Conservation (phyloP, 1,284 basidiomycete genomes). For the Fomitiporia mediterranea region DNA sequence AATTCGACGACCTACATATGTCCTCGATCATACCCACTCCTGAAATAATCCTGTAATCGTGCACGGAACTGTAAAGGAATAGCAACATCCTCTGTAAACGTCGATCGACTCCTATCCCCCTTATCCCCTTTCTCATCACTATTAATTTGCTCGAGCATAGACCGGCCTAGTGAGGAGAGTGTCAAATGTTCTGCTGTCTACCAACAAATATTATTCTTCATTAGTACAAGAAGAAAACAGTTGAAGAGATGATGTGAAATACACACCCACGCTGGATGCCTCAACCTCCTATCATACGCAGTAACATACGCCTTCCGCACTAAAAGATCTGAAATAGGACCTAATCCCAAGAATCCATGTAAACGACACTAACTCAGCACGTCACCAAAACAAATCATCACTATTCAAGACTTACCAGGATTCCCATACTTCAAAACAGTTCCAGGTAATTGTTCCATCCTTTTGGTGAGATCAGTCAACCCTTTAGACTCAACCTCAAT, state of each 20-base stretch:
- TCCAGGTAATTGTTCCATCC: conserved; percentile 31
- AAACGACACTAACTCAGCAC: not conserved
- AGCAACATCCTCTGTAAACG: conserved; percentile 80
- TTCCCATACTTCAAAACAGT: conserved; percentile 65
- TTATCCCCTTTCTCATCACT: conserved; percentile 34
- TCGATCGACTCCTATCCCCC: conserved; percentile 74
- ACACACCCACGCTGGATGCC: conserved; percentile 90
- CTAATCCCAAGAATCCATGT: conserved; percentile 39
- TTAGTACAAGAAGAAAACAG: not conserved
- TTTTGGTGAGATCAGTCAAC: conserved; percentile 26
- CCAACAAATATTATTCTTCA: not conserved
- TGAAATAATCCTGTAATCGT: conserved; percentile 85
- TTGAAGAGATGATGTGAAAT: not conserved
- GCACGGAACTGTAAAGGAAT: conserved; percentile 83
- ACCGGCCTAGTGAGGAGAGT: conserved; percentile 62
- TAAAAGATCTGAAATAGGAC: conserved; percentile 80
- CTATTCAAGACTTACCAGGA: conserved; percentile 48
- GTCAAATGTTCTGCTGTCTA: conserved; percentile 93
- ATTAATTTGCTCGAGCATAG: conserved; percentile 33
- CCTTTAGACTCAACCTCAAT: conserved; percentile 54
- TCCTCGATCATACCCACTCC: conserved; percentile 93
- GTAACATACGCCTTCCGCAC: conserved; percentile 81
- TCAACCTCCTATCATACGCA: conserved; percentile 85
- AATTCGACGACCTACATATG: conserved; percentile 69
- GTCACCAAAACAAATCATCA: not conserved